A percentile compares a stretch with the other conserved stretches of the same genome.
These are phyloP conservation scores for Phytophthora macrochlamydospora DNA, from an alignment of 352 stramenopile genomes.

Conservation along the genomic window DNA sequence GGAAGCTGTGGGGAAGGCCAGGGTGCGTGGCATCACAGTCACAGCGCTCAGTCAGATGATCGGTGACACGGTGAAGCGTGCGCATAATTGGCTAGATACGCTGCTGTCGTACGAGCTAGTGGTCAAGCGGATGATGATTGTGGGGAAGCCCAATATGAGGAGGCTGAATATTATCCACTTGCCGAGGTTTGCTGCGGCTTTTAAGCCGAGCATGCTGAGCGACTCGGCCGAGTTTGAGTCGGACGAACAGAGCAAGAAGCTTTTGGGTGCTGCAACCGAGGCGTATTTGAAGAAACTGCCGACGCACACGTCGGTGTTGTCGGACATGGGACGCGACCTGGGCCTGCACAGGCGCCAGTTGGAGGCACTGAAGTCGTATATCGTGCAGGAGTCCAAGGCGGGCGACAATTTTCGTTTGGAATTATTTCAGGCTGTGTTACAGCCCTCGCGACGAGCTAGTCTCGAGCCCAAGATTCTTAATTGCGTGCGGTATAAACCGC, in stretches of 20 bases:
- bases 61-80: slow-evolving; percentile 59
- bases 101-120: slow-evolving; percentile 80
- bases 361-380: slow-evolving; percentile 65
- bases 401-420: slow-evolving; percentile 68
- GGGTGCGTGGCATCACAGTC: slow-evolving; percentile 61
- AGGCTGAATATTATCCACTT: slow-evolving; percentile 85
- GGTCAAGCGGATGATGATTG: slow-evolving; percentile 86
- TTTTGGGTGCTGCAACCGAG: slow-evolving; percentile 59
- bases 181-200: slow-evolving; percentile 66
- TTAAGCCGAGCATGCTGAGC: slow-evolving; percentile 71
- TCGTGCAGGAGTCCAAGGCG: slow-evolving; percentile 69
- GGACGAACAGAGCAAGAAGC: slow-evolving; percentile 79
- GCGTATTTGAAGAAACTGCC: slow-evolving; percentile 65
- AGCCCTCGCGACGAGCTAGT: slow-evolving; percentile 50
- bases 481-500: slow-evolving; percentile 72
- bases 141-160: slow-evolving; percentile 56
- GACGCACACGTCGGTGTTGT: slow-evolving; percentile 66
- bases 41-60: slow-evolving; percentile 47
- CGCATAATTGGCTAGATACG: slow-evolving; percentile 81
- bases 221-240: slow-evolving; percentile 77
- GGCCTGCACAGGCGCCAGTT: slow-evolving; percentile 73
- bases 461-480: slow-evolving; percentile 83
- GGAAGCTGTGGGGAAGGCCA: slow-evolving; percentile 58
- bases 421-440: slow-evolving; percentile 78
- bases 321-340: slow-evolving; percentile 72